A percentile compares a stretch with the other conserved stretches of the same genome.
These are phyloP conservation scores for Massarina eburnea DNA, from an alignment of 2,329 filamentous ascomycete species.

Conservation along the genomic window DNA sequence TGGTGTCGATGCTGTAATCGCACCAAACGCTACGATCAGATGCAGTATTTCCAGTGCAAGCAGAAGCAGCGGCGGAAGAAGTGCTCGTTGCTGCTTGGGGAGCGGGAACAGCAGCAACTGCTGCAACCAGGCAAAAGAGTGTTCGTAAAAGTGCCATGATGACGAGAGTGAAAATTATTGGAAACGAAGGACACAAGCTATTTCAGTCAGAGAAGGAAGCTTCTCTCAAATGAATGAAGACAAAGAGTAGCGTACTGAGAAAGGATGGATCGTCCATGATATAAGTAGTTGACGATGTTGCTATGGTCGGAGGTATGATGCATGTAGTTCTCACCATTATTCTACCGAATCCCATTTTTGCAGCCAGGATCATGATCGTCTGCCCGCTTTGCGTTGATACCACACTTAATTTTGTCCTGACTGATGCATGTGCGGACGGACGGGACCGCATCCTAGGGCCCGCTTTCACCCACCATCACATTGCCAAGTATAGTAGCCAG, in stretches of 20 bases:
- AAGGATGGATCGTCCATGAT: neutral
- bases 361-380: neutral
- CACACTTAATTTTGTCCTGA: neutral
- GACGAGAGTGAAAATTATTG: constrained; percentile 1
- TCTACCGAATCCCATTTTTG: neutral
- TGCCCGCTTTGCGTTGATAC: neutral
- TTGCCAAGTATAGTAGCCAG: neutral
- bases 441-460: neutral
- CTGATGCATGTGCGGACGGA: neutral
- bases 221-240: constrained; percentile 6
- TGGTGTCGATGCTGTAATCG: constrained; percentile 51
- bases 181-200: neutral
- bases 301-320: neutral
- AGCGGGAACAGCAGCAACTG: constrained; percentile 12
- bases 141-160: constrained; percentile 11
- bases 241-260: neutral
- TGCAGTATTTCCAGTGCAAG: constrained; percentile 31
- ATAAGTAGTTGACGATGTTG: constrained; percentile 1
- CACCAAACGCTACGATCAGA: constrained; percentile 43
- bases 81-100: constrained; percentile 6
- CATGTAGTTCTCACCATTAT: neutral
- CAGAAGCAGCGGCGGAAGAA: constrained; percentile 8
- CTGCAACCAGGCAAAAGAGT: constrained; percentile 12
- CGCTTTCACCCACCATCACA: neutral
- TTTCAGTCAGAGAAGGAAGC: neutral